Evolutionary conservation across 805 yeast species (phyloP).

Genomic region (Starmera dryadoides): DNA sequence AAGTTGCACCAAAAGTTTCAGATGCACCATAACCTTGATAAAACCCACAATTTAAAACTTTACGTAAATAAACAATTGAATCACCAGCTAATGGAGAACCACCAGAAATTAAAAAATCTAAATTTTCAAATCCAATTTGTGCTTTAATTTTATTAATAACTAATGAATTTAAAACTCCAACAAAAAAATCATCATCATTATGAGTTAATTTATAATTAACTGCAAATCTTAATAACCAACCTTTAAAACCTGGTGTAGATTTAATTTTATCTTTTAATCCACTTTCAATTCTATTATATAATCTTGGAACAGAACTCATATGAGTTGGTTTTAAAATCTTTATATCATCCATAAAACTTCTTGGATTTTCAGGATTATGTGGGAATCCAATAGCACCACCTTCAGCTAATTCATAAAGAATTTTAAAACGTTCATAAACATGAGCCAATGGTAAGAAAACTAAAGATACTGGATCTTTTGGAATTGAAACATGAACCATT

Average conservation of each 20-base stretch:
- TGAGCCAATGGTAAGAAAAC: conserved; percentile 54
- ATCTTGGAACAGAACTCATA: conserved; percentile 56
- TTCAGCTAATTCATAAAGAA: conserved; percentile 34
- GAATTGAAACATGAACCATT: conserved; percentile 26
- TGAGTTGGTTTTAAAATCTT: conserved; percentile 44
- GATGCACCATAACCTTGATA: conserved; percentile 74
- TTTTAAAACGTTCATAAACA: conserved; percentile 42
- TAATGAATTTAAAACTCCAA: conserved; percentile 27
- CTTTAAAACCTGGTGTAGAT: conserved; percentile 38
- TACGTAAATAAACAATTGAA: conserved; percentile 53
- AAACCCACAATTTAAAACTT: conserved; percentile 47
- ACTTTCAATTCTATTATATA: conserved; percentile 54
- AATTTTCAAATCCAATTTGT: conserved; percentile 41
- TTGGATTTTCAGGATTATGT: conserved; percentile 42
- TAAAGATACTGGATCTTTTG: conserved; percentile 21
- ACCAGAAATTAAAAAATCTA: conserved; percentile 39
- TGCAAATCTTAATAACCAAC: conserved; percentile 30
- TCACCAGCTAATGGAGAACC: conserved; percentile 67
- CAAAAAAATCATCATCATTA: conserved; percentile 28
- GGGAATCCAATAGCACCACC: conserved; percentile 53
- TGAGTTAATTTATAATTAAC: conserved; percentile 33
- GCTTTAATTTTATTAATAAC: conserved; percentile 36
- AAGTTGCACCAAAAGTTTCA: conserved; percentile 63
- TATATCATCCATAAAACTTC: conserved; percentile 52
- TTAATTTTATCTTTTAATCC: conserved; percentile 44